A percentile compares a stretch with the other conserved stretches of the same genome.
Conservation (phyloP, 2,329 filamentous ascomycete genomes). For the Cladosporium sp. region DNA sequence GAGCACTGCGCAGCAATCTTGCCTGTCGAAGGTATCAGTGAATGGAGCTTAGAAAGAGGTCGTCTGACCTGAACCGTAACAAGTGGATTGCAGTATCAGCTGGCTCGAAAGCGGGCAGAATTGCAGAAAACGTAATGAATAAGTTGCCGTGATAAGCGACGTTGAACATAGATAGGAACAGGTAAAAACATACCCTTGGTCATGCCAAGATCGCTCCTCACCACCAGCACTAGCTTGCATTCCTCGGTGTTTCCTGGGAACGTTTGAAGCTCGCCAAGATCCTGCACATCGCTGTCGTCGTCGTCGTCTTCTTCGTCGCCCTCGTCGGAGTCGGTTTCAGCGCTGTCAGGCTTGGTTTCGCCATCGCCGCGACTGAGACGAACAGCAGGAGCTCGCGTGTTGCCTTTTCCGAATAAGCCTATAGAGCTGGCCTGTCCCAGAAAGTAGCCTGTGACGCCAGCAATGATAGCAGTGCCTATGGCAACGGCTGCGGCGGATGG, state of each 20-base stretch:
- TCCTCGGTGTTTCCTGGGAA: conserved; percentile 62
- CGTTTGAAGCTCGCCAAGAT: conserved; percentile 41
- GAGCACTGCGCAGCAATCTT: conserved; percentile 96
- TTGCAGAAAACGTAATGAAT: conserved; percentile 9
- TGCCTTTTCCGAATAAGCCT: conserved; percentile 63
- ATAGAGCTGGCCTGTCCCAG: conserved; percentile 61
- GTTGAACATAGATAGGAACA: conserved; percentile 12
- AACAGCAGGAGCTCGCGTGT: conserved; percentile 12
- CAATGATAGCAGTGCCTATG: conserved; percentile 67
- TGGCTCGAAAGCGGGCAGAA: conserved; percentile 12
- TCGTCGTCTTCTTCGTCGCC: conserved; percentile 37
- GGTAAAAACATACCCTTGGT: conserved; percentile 67
- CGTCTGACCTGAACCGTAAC: background rate
- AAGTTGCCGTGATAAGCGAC: background rate
- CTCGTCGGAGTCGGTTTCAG: conserved; percentile 20
- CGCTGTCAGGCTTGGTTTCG: conserved; percentile 28
- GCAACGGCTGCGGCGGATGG: conserved; percentile 58
- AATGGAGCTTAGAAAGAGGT: conserved; percentile 3
- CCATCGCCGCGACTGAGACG: conserved; percentile 14
- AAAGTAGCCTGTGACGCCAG: conserved; percentile 73
- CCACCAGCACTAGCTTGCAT: conserved; percentile 89
- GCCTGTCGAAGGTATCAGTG: conserved; percentile 49
- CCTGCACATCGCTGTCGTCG: conserved; percentile 31
- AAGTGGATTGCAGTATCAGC: conserved; percentile 7
- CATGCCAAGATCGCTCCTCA: conserved; percentile 94